Percentiles rank a stretch among this genome's conserved stretches.
Conservation (phyloP, 2,329 filamentous ascomycete species). For the Pyrenophora tritici-repentis region DNA sequence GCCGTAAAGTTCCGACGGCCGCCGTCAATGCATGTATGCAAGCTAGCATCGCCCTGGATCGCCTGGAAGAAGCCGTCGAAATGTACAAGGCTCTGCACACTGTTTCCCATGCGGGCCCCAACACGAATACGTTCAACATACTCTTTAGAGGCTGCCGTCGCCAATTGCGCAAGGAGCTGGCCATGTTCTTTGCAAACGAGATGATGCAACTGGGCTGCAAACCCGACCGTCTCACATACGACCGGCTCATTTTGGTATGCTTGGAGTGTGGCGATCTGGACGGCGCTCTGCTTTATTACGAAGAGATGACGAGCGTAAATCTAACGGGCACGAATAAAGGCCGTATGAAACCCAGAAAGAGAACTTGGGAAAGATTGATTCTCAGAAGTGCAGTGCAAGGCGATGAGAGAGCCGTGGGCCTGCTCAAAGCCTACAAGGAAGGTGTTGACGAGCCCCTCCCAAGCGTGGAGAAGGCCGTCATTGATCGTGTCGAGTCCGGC, state of each 20-base stretch:
- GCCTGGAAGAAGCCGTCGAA: conserved; percentile 59
- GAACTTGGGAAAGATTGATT: conserved; percentile 28
- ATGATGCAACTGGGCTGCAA: conserved; percentile 61
- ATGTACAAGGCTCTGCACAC: conserved; percentile 66
- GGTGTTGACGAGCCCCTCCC: conserved; percentile 17
- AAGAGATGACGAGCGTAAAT: conserved; percentile 52
- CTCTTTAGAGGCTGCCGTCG: conserved; percentile 58
- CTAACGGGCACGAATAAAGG: conserved; percentile 4
- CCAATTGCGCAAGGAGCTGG: conserved; percentile 55
- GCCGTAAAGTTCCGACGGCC: conserved; percentile 57
- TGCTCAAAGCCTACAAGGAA: conserved; percentile 25
- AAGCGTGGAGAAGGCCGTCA: conserved; percentile 18
- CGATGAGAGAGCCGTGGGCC: conserved; percentile 25
- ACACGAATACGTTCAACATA: conserved; percentile 64
- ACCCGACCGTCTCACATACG: conserved; percentile 65
- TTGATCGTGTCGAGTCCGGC: conserved; percentile 20
- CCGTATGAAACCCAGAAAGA: conserved; percentile 18
- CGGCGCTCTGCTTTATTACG: conserved; percentile 56
- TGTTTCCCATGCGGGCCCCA: conserved; percentile 52
- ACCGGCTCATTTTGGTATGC: conserved; percentile 65
- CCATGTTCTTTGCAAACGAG: conserved; percentile 66
- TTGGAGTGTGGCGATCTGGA: conserved; percentile 47
- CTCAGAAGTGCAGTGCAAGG: conserved; percentile 9
- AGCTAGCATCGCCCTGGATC: conserved; percentile 51
- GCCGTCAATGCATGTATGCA: conserved; percentile 60